Base-by-base conservation (phyloP, 164 flowering plant genomes). In the Annona cherimola region DNA sequence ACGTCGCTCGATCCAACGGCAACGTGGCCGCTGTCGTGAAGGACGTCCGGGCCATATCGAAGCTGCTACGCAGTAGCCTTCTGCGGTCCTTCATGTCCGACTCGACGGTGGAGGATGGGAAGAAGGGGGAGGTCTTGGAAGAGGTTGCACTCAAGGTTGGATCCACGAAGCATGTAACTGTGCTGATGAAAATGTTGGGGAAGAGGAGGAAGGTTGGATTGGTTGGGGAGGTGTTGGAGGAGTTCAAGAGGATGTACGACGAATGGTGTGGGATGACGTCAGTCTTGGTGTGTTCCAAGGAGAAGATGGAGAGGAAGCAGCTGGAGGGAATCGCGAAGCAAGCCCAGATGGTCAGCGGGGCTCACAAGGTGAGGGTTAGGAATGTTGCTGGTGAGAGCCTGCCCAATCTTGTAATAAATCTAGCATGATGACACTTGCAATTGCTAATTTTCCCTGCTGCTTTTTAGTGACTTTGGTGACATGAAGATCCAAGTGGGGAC, bases 211-310 rank as follows among this genome's bases (percentile, higher is more conserved):
- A 81, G 73, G 74, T 82, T 66, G 84, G 73, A 42, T 73, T 90
- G 76, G 77, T 87, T 70, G 63, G 69, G 4, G 85, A 84, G 35
- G 86, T 86, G 59, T 43, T 90, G 80, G 76, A 76, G 70, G 93
- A 89, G 70, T 90, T 89, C 59, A 68, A 76, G 67, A 83, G 87
- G 81, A 77, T 90, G 54, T 84, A 76, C 45, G 86, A 79, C 26
- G 87, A 87, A 73, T 42, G 86, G 72, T 46, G 68, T 69, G 84
- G 86, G 74, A 78, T 81, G 35, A 72, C 46, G n/a, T 76, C 80
- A 45, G 86, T 82, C 39, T 45, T 77, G 73, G 82, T 79, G 63
- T 76, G 84, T 5, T 80, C 83, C 2, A 61, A 60, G 2, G 72
- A 55, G 77, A 84, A 80, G 74, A 71, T 87, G 81, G 71, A 70